phyloP scores from a whole-genome alignment of 441 rosid species.

The Omphalea diandra region DNA sequence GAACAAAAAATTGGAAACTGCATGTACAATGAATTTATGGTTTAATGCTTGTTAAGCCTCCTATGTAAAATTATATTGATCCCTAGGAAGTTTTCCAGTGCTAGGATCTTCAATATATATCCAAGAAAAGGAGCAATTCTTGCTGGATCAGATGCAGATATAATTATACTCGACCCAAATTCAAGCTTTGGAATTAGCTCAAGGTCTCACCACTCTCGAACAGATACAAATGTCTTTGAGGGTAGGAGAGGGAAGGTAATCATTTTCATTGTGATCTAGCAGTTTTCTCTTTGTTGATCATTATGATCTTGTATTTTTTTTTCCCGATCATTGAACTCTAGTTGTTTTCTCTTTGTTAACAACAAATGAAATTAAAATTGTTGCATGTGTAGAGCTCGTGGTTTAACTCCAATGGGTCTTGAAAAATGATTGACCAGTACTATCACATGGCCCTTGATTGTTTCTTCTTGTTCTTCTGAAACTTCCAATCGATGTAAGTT shows the following conservation, averaged over 20 bases:
- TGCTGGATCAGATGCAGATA: conserved; percentile 89
- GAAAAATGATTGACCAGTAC: not conserved
- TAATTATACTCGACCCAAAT: conserved; percentile 83
- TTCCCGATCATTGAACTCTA: not conserved
- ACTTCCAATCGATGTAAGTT: not conserved
- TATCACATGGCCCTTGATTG: not conserved
- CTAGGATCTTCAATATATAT: conserved; percentile 83
- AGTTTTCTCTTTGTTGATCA: not conserved
- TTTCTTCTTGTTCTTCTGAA: not conserved
- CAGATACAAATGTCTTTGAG: conserved; percentile 80
- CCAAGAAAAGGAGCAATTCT: conserved; percentile 93
- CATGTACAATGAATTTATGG: not conserved
- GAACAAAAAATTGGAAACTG: not conserved
- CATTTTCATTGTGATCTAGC: not conserved
- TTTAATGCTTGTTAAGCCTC: conserved; percentile 3
- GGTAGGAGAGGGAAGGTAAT: conserved; percentile 78
- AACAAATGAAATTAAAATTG: not conserved
- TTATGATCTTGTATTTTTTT: not conserved
- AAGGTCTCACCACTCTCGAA: conserved; percentile 73
- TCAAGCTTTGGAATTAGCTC: conserved; percentile 69
- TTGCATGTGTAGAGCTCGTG: not conserved
- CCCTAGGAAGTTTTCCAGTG: conserved; percentile 45
- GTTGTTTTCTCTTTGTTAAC: not conserved
- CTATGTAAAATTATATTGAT: conserved; percentile 1
- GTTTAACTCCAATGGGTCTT: not conserved